Conservation (phyloP, 257 asterid species). For the Scutellaria minor region DNA sequence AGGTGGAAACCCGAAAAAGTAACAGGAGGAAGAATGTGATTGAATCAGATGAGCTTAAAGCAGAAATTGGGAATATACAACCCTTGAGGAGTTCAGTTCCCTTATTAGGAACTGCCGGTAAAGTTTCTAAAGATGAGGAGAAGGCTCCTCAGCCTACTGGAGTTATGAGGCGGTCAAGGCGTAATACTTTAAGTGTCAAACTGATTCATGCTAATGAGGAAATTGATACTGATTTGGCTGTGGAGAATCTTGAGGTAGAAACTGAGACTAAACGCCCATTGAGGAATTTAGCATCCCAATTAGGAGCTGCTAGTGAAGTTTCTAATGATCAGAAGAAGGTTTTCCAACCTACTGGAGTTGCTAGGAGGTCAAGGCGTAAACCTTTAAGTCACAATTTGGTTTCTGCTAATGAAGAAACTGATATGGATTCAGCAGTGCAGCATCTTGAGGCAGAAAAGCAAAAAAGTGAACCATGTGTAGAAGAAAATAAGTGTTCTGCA, state of each 20-base stretch:
- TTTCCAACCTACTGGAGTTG: slow-evolving; percentile 24
- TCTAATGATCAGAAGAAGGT: slow-evolving; percentile 31
- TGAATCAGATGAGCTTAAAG: slow-evolving; percentile 29
- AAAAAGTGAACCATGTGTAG: slow-evolving; percentile 24
- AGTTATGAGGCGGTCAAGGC: slow-evolving; percentile 38
- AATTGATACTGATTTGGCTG: slow-evolving; percentile 5
- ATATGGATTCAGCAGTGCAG: slow-evolving; percentile 10
- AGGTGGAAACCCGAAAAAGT: slow-evolving; percentile 40
- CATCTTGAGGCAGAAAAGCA: slow-evolving; percentile 31
- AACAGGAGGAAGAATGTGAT: slow-evolving; percentile 36
- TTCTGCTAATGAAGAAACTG: slow-evolving; percentile 24
- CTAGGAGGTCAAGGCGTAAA: slow-evolving; percentile 38
- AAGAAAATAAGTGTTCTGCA: slow-evolving; percentile 27
- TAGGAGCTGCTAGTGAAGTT: slow-evolving; percentile 31
- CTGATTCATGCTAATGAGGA: slow-evolving; percentile 23
- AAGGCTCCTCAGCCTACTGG: slow-evolving; percentile 31
- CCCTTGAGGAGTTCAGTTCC: slow-evolving; percentile 32
- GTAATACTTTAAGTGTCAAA: slow-evolving; percentile 16
- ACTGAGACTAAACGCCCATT: slow-evolving; percentile 11
- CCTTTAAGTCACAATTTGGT: slow-evolving; percentile 10
- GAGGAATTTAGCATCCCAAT: slow-evolving; percentile 28
- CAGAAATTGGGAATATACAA: slow-evolving; percentile 21
- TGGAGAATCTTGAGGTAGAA: slow-evolving; percentile 26
- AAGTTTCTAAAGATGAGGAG: slow-evolving; percentile 28
- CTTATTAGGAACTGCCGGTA: slow-evolving; percentile 24